Percentiles rank a stretch among this genome's conserved stretches.
Conservation (phyloP, 1,284 basidiomycete species). For the Sphaerobolus stellatus region DNA sequence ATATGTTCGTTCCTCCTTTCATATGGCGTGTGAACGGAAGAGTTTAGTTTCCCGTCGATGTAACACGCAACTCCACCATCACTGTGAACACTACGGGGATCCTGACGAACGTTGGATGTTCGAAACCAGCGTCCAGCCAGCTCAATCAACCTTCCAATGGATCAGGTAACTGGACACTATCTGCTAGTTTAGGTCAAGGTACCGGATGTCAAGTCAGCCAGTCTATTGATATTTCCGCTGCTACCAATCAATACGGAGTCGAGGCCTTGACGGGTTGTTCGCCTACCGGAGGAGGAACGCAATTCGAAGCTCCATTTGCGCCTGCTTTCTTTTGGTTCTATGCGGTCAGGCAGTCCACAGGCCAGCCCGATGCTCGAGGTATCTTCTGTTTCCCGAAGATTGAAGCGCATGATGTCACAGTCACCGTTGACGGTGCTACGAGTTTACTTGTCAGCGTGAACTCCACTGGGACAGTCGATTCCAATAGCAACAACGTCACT, state of each 20-base stretch:
- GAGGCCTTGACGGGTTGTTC: slow-evolving; percentile 37
- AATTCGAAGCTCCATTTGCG: slow-evolving; percentile 39
- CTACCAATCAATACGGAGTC: slow-evolving; percentile 50
- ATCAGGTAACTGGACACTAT: not conserved
- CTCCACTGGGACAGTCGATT: slow-evolving; percentile 24
- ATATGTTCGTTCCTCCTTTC: slow-evolving; percentile 1
- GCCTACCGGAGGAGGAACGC: slow-evolving; percentile 21
- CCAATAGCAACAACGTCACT: slow-evolving; percentile 50
- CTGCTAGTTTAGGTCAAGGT: not conserved
- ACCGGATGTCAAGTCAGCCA: slow-evolving; percentile 41
- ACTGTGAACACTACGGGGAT: slow-evolving; percentile 54
- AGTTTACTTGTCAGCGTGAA: slow-evolving; percentile 40
- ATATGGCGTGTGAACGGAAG: not conserved
- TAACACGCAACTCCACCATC: slow-evolving; percentile 50
- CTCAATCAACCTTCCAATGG: not conserved
- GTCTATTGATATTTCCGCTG: slow-evolving; percentile 38
- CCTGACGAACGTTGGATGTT: slow-evolving; percentile 47
- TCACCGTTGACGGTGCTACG: slow-evolving; percentile 44
- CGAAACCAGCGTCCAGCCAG: not conserved
- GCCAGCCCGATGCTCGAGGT: slow-evolving; percentile 39
- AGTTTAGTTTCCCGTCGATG: slow-evolving; percentile 37
- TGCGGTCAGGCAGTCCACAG: slow-evolving; percentile 21
- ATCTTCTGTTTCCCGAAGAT: slow-evolving; percentile 59
- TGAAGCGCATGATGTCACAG: slow-evolving; percentile 41
- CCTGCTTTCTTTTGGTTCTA: slow-evolving; percentile 67